Percentiles rank a stretch among this genome's conserved stretches.
phyloP scores from a whole-genome alignment of 2,329 filamentous ascomycete species.

The Grosmannia serpens region DNA sequence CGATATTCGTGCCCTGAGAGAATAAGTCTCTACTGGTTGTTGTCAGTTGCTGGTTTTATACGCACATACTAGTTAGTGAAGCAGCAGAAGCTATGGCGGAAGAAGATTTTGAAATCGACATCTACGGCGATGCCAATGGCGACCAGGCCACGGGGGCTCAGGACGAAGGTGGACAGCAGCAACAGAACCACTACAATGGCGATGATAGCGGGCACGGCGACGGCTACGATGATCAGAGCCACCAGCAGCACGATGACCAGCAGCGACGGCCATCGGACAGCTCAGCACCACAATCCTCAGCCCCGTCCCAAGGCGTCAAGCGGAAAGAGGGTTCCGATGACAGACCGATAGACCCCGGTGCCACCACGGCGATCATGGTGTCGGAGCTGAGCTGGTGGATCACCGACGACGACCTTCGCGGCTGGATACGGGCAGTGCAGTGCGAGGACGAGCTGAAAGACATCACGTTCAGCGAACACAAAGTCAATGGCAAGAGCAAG shows the following conservation, averaged over 20 bases:
- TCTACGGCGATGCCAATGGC: slow-evolving; percentile 50
- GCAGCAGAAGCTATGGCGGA: slow-evolving; percentile 45
- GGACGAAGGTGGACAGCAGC: slow-evolving; percentile 9
- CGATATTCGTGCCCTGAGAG: background rate
- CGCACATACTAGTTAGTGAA: background rate
- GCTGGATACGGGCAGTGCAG: slow-evolving; percentile 68
- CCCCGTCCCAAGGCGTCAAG: slow-evolving; percentile 45
- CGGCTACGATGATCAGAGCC: slow-evolving; percentile 8
- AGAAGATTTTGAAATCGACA: slow-evolving; percentile 62
- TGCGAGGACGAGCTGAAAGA: slow-evolving; percentile 82
- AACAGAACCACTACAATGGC: slow-evolving; percentile 15
- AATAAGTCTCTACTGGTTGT: background rate
- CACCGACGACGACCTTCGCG: slow-evolving; percentile 86
- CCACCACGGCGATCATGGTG: slow-evolving; percentile 65
- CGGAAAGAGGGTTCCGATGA: slow-evolving; percentile 50
- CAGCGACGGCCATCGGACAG: slow-evolving; percentile 12
- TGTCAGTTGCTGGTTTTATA: background rate
- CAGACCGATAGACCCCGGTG: slow-evolving; percentile 44
- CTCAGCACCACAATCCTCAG: slow-evolving; percentile 16
- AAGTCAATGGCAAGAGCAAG: slow-evolving; percentile 98
- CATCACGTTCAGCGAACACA: slow-evolving; percentile 94
- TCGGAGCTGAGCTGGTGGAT: slow-evolving; percentile 96
- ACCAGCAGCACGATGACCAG: slow-evolving; percentile 12
- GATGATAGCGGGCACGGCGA: slow-evolving; percentile 23
- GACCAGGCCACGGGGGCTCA: slow-evolving; percentile 28